phyloP scores from a whole-genome alignment of 2,329 filamentous ascomycete genomes.

The Fusarium agapanthi region DNA sequence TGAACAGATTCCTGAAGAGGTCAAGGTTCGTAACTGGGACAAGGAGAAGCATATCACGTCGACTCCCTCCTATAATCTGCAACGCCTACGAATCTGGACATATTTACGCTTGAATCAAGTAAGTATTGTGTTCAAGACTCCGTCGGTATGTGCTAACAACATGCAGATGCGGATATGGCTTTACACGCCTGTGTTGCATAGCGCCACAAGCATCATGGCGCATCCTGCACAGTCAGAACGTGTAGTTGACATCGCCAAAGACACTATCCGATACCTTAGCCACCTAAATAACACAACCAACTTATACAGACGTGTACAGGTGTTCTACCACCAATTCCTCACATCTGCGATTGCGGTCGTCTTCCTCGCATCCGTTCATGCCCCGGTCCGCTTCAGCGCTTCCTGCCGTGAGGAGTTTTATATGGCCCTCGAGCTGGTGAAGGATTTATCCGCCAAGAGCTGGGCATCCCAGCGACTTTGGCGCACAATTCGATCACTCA shows the following conservation, averaged over 20 bases:
- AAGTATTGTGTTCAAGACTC: conserved; percentile 6
- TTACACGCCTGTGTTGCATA: conserved; percentile 87
- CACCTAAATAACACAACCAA: conserved; percentile 77
- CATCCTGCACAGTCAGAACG: conserved; percentile 78
- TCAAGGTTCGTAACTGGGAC: conserved; percentile 68
- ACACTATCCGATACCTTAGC: conserved; percentile 76
- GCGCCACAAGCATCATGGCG: conserved; percentile 81
- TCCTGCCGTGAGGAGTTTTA: conserved; percentile 80
- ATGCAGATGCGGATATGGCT: conserved; percentile 80
- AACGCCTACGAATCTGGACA: conserved; percentile 81
- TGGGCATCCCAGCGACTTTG: conserved; percentile 78
- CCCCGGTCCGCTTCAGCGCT: conserved; percentile 74
- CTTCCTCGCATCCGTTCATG: conserved; percentile 80
- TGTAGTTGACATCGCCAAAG: conserved; percentile 77
- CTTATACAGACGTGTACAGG: conserved; percentile 75
- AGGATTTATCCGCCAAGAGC: conserved; percentile 75
- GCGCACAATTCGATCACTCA: conserved; percentile 75
- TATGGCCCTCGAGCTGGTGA: conserved; percentile 77
- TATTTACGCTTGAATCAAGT: conserved; percentile 86
- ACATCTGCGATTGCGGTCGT: conserved; percentile 78
- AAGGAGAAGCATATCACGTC: conserved; percentile 61
- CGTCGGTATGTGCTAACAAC: not conserved
- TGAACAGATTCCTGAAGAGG: conserved; percentile 71
- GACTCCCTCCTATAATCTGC: conserved; percentile 69
- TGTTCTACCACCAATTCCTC: conserved; percentile 84